Evolutionary conservation across 805 yeast species (phyloP).

Genomic region (Cyberlindnera meyerae): DNA sequence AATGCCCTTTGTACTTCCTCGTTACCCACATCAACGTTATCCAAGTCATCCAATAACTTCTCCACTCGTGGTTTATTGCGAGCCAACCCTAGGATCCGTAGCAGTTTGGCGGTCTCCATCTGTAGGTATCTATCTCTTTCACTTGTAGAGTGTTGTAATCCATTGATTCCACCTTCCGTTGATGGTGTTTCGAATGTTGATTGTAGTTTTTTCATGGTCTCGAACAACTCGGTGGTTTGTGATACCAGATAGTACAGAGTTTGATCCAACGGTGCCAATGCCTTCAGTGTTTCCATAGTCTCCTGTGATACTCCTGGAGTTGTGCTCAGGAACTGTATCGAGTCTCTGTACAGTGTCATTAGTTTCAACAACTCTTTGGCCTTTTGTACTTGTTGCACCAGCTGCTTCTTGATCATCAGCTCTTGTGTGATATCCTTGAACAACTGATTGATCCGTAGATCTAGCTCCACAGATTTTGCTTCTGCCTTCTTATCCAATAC

Average conservation of each 20-base stretch:
- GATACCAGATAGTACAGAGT: constrained; percentile 39
- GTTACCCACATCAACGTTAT: constrained; percentile 18
- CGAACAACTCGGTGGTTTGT: constrained; percentile 34
- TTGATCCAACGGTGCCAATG: constrained; percentile 43
- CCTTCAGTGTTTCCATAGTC: constrained; percentile 24
- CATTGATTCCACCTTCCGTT: constrained; percentile 11
- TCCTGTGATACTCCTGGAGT: constrained; percentile 8
- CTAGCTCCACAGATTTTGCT: constrained; percentile 23
- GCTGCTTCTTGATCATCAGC: constrained; percentile 36
- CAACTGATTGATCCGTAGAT: constrained; percentile 30
- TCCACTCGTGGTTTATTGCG: constrained; percentile 22
- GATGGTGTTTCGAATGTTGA: constrained; percentile 7
- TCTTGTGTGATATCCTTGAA: constrained; percentile 39
- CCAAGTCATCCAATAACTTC: constrained; percentile 18
- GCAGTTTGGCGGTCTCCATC: constrained; percentile 33
- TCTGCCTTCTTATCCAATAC: constrained; percentile 20
- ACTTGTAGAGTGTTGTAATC: constrained; percentile 25
- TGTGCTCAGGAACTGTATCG: constrained; percentile 27
- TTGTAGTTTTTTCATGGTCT: constrained; percentile 7
- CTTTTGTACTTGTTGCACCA: constrained; percentile 36
- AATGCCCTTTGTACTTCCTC: constrained; percentile 18
- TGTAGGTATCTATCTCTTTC: constrained; percentile 37
- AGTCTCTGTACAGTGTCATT: constrained; percentile 30
- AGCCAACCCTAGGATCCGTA: constrained; percentile 23
- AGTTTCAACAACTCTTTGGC: constrained; percentile 33